Base-by-base conservation (phyloP, 768 basidiomycete genomes). In the Termitomyces sp. region DNA sequence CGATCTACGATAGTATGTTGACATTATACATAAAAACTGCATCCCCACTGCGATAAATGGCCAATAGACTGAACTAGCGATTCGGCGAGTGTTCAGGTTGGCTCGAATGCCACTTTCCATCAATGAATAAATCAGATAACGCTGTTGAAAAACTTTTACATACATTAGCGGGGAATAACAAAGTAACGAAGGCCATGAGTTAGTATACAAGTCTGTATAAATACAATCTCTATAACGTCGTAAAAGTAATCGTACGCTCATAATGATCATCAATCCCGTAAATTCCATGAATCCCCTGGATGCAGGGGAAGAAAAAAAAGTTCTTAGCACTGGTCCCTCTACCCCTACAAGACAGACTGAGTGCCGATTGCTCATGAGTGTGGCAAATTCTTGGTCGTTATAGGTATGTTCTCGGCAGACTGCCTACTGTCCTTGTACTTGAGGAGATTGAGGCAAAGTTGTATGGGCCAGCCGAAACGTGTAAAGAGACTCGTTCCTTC, bases 381-480 rank as follows among this genome's bases (percentile, higher is more conserved):
- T n/a, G 26, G 3, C 20, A 26, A 16, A 30, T 44, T 40, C 50
- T 42, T 35, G 8, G 53, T 57, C 9, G 55, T 45, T 28, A 59
- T 53, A 16, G 61, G 61, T 54, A 59, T 59, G 5, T 36, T 40
- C n/a, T 58, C 50, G 9, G 48, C 26, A 0, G 26, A 18, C 24
- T 46, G 43, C 42, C 53, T 50, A 2, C 30, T n/a, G 13, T 32
- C 20, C 38, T 13, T 46, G n/a, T 14, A 32, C 18, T 33, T 43
- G 13, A 61, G 28, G 42, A 61, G 28, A n/a, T 61, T 59, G n/a
- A 53, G 24, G 38, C 56, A 62, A 26, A 75, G 62, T 30, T 63
- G 49, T 30, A 71, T 36, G 6, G 77, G 77, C 75, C 75, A 77
- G 10, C 61, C 63, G 0, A 77, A 64, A n/a, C 74, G 70, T 57